Evolutionary conservation across 148 eudicot genomes (phyloP).

Genomic region (Pharnaceum exiguum): DNA sequence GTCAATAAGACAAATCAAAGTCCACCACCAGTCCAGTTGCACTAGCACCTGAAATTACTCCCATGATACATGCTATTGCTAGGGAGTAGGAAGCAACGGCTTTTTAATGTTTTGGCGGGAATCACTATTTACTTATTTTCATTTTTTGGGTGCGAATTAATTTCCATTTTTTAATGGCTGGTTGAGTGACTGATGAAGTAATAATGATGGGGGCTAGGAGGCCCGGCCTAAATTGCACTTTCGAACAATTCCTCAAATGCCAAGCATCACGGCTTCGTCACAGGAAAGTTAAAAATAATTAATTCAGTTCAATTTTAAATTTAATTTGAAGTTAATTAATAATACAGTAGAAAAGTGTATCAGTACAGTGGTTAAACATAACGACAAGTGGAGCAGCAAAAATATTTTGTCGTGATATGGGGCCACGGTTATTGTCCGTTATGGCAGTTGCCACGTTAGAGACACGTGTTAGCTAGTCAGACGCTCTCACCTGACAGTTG

Average conservation of each 20-base stretch:
- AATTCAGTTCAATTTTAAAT: too few species aligned
- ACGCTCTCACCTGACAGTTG: constrained; percentile 28
- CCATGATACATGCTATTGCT: not conserved
- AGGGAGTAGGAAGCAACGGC: not conserved
- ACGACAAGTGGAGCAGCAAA: not conserved
- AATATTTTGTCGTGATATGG: not conserved
- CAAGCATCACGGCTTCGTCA: constrained; percentile 1
- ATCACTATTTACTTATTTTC: too few species aligned
- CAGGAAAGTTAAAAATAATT: not conserved
- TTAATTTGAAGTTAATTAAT: too few species aligned
- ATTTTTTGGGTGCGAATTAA: too few species aligned
- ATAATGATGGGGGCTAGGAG: too few species aligned
- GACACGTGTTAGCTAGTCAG: constrained; percentile 29
- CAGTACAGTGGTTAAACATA: not conserved
- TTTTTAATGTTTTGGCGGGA: constrained; percentile 3
- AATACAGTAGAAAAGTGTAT: too few species aligned
- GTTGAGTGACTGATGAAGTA: too few species aligned
- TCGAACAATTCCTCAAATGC: too few species aligned
- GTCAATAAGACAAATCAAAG: too few species aligned
- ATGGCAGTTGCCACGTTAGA: constrained; percentile 39
- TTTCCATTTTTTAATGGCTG: too few species aligned
- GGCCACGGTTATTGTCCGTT: constrained; percentile 41
- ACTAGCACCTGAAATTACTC: not conserved
- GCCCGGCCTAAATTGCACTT: too few species aligned
- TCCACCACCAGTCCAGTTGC: not conserved